Base-by-base conservation (phyloP, 2,329 filamentous ascomycete genomes). In the Catunica adiposa region DNA sequence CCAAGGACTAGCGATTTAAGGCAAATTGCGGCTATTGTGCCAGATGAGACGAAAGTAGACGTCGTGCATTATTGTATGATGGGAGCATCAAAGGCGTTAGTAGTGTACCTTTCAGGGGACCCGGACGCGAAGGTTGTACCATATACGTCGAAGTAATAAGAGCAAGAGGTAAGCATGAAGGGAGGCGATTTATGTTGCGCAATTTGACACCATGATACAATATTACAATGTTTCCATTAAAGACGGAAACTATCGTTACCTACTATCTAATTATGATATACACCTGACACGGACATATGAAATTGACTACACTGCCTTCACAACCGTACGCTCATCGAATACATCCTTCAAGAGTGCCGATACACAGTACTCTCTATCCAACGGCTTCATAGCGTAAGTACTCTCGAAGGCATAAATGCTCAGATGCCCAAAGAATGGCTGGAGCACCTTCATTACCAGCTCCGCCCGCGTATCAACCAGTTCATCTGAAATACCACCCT, bases 331-430 rank as follows among this genome's bases (percentile, higher is more conserved):
- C 71, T 92, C 86, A 63, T 89, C 84, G 72, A 90, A 92, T 58
- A 94, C 63, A 69, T 94, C 87, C 64, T 70, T 78, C 64, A 94
- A 66, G 59, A 94, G 64, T 51, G 76, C 76, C 61, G 75, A 71
- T 54, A 77, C 72, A 63, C 86, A 89, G 8, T 73, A 73, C 53
- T 81, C 77, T 62, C 75, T 66, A 66, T 94, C 87, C 25, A 84
- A 69, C 44, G 68, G 67, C 37, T 80, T 82, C 81, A 96, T 89
- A 15, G 84, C 81, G 67, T 98, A 98, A 56, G 85, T 90, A 59
- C 83, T 85, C 71, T 98, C 92, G 69, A 96, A 98, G 0, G 86
- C 84, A 66, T 83, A 86, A 63, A 98, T 96, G 66, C 89, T 96
- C 60, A 98, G 70, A 65, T 94, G 86, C 14, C 84, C 84, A 65